Base-by-base conservation (phyloP, 805 yeast genomes). In the Nakazawaea ambrosiae region DNA sequence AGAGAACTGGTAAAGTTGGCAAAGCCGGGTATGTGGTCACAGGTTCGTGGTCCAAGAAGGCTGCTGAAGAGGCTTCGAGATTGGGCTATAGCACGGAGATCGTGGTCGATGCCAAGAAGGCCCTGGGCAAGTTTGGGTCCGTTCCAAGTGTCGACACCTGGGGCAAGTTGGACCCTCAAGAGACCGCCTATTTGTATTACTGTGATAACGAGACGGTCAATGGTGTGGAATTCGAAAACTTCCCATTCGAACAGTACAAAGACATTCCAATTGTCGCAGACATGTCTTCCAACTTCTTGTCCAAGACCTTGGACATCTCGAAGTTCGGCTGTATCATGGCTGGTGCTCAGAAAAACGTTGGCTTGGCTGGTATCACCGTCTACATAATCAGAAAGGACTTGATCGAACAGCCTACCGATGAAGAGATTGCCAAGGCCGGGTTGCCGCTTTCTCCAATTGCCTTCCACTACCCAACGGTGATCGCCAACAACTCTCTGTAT, bases 321-420 rank as follows among this genome's bases (percentile, higher is more conserved):
- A 80, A 85, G 59, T 90, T 75, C 54, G 97, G 96, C 36, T 65
- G 88, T 20, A 80, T 92, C 44, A 79, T 89, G 75, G 98, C 96
- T 15, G 99, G 99, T 45, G 99, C 97, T 20, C 99, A 92, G 64
- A 92, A 92, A 63, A 92, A 92, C 59, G 87, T 92, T 54, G 98
- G 99, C 39, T 66, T 92, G 54, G 97, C 99, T 8, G 98, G 99
- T 27, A 75, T 92, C 46, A 82, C 97, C 12, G 70, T 92, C 45
- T 90, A 88, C 59, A 90, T 92, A 51, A 80, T 89, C 60, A 87
- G 85, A 61, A 90, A 88, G 58, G 54, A 79, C 1, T 69, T 92
- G 39, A 62, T 92, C 20, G 82, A 78, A 20, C 76, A 76, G 46
- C 77, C 87, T 3, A 48, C 75, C 2, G 84, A 77, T 45, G 81